These are phyloP conservation scores for Pseudopithomyces chartarum DNA, from an alignment of 2,329 filamentous ascomycete species.

Conservation along the genomic window DNA sequence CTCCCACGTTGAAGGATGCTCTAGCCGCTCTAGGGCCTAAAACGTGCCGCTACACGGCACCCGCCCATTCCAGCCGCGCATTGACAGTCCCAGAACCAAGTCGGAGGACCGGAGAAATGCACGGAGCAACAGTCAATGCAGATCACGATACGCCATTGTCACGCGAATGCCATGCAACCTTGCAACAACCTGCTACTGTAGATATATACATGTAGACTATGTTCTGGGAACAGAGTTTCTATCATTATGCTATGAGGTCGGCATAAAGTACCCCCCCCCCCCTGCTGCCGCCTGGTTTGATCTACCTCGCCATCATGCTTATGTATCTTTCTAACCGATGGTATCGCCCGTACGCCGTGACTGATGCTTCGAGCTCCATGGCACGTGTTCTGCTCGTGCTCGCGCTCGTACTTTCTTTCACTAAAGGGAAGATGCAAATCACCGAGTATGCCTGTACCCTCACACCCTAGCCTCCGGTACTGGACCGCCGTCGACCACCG, in stretches of 20 bases:
- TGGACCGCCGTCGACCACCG: conserved; percentile 44
- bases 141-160: background rate
- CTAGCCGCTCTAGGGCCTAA: conserved; percentile 7
- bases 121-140: background rate
- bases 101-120: background rate
- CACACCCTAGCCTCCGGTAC: conserved; percentile 40
- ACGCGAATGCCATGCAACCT: background rate
- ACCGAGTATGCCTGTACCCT: conserved; percentile 8
- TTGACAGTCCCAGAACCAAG: background rate
- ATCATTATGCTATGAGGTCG: background rate
- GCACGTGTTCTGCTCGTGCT: conserved; percentile 7
- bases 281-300: conserved; percentile 2
- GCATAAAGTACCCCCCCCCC: background rate
- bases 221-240: background rate
- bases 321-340: conserved; percentile 6
- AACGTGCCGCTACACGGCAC: conserved; percentile 9
- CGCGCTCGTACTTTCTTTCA: background rate
- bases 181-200: background rate
- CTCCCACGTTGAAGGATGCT: background rate
- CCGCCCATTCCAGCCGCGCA: conserved; percentile 8
- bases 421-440: conserved; percentile 6
- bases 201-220: background rate
- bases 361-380: conserved; percentile 18
- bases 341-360: conserved; percentile 21
- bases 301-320: conserved; percentile 6